Evolutionary conservation across 2,329 filamentous ascomycete genomes (phyloP).

Genomic region (Pyricularia grisea): DNA sequence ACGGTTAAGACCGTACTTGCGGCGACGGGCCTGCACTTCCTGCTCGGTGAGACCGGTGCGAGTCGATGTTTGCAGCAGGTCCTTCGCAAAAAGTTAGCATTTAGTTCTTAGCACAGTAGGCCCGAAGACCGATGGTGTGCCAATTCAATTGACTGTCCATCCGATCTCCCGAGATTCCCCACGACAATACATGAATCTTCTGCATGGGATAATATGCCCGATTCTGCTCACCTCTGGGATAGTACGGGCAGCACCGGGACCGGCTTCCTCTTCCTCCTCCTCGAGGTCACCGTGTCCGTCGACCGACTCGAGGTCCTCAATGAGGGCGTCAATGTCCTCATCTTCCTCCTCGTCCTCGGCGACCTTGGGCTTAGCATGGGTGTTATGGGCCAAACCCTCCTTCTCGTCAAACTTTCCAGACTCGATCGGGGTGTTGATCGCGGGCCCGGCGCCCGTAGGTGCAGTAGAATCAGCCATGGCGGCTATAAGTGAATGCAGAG

Average conservation of each 20-base stretch:
- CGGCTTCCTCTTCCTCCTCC: slow-evolving; percentile 36
- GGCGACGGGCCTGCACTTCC: slow-evolving; percentile 54
- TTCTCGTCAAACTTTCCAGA: slow-evolving; percentile 59
- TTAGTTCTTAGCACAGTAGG: not conserved
- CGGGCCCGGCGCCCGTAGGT: slow-evolving; percentile 34
- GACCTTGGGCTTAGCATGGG: slow-evolving; percentile 28
- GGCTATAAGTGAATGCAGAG: slow-evolving; percentile 15
- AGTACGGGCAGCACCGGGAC: slow-evolving; percentile 43
- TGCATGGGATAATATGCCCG: slow-evolving; percentile 26
- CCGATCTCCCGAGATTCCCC: not conserved
- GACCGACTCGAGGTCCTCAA: slow-evolving; percentile 77
- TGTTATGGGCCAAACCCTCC: slow-evolving; percentile 17
- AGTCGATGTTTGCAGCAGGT: slow-evolving; percentile 62
- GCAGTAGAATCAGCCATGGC: slow-evolving; percentile 47
- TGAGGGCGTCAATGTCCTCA: slow-evolving; percentile 78
- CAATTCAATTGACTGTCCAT: not conserved
- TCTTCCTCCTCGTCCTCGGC: slow-evolving; percentile 63
- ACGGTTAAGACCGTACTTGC: slow-evolving; percentile 74
- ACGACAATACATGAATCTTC: not conserved
- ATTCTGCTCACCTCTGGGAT: slow-evolving; percentile 43
- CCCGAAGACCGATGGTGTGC: not conserved
- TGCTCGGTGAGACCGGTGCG: slow-evolving; percentile 57
- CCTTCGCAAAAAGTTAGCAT: slow-evolving; percentile 6
- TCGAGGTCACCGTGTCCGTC: slow-evolving; percentile 61
- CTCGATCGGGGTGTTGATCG: slow-evolving; percentile 56